Base-by-base conservation (phyloP, 495 filamentous ascomycete species). In the Parachaetomium inaequale region DNA sequence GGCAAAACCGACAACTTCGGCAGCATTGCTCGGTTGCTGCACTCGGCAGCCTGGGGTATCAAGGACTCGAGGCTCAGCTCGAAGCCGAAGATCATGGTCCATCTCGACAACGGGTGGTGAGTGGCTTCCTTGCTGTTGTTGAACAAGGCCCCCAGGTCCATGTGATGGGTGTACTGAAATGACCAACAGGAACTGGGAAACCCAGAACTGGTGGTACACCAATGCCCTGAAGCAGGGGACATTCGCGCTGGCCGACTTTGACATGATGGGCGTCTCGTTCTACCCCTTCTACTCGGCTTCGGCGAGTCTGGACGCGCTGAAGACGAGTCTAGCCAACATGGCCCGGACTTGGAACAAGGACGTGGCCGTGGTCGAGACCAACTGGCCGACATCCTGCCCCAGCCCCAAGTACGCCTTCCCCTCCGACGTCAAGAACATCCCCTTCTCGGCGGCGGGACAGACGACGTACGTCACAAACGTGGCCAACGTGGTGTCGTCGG, bases 201-300 rank as follows among this genome's bases (percentile, higher is more conserved):
- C 78, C n/a, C 87, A 89, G 66, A 75, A 84, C 25, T 80, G 79
- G 64, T 90, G 83, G 69, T 89, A 88, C 71, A 79, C 79, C 21
- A 78, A 79, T 4, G 80, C 84, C 4, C 72, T 87, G 0, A 79
- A 71, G 14, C 65, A 78, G n/a, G 84, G 81, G 4, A 74, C 78
- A 1, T 76, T 89, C 2, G 59, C 70, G 4, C 67, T 77, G 1
- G 74, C 81, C 2, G 85, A 88, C 65, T 88, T 85, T 61, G 87
- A 90, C 71, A 79, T 85, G 64, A 87, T 89, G 72, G 87, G 86
- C 14, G 82, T 90, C 3, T 87, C 85, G 0, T 90, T 84, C 71
- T 89, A 89, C 74, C 87, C 87, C 7, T 91, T 88, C 75, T 89
- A 82, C 60, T 79, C 75, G 67, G 71, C 72, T 0, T 70, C 62